Conservation (phyloP, 768 basidiomycete species). For the Lentinula sp. region DNA sequence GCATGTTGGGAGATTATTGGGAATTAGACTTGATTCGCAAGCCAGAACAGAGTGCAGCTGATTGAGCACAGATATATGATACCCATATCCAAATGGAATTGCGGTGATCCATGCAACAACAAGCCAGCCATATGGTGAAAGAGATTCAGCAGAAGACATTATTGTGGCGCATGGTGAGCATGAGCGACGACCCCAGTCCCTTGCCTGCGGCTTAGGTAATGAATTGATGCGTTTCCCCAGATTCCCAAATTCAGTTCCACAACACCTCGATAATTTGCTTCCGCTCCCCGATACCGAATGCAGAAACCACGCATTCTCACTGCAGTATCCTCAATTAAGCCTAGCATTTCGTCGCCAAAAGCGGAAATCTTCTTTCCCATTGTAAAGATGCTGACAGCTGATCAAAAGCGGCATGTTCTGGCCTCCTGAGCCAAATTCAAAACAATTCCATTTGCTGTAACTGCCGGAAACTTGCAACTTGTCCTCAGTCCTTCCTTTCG, state of each 20-base stretch:
- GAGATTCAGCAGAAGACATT: constrained; percentile 15
- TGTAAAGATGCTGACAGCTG: background rate
- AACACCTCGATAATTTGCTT: background rate
- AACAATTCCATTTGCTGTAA: background rate
- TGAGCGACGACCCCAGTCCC: background rate
- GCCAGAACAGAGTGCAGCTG: constrained; percentile 78
- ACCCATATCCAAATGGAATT: constrained; percentile 60
- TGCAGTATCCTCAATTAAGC: background rate
- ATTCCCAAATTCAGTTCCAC: background rate
- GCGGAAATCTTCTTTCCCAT: background rate
- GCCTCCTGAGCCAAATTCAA: background rate
- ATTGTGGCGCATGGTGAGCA: background rate
- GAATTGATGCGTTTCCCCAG: background rate
- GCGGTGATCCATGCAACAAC: constrained; percentile 57
- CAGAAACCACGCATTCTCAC: background rate
- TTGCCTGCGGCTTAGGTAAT: background rate
- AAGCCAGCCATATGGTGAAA: constrained; percentile 58
- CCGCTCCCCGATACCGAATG: background rate
- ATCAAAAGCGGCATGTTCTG: background rate
- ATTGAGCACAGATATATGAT: constrained; percentile 88
- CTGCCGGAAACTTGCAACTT: background rate
- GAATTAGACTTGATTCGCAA: constrained; percentile 39
- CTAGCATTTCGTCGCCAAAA: background rate
- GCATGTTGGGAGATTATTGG: constrained; percentile 56
- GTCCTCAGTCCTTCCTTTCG: background rate